Evolutionary conservation across 805 yeast species (phyloP).

Genomic region (Cyberlindnera saturnus): DNA sequence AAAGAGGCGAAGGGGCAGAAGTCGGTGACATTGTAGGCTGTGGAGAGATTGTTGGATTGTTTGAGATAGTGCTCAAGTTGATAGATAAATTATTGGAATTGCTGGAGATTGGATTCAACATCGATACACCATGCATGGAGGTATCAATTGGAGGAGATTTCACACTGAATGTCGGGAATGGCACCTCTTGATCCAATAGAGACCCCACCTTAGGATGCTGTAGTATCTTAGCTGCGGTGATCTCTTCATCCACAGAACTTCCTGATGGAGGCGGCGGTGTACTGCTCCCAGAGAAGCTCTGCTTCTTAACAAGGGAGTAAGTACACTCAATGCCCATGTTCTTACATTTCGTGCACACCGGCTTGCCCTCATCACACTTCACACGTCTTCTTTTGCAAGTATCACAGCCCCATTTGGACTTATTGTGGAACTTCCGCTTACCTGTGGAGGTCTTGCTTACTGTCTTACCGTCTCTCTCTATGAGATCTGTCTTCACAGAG

Average conservation of each 20-base stretch:
- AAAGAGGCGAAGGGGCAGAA: constrained; percentile 19
- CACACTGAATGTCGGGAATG: constrained; percentile 9
- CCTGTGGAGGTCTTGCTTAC: constrained; percentile 46
- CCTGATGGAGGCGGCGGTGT: neutral
- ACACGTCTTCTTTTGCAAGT: constrained; percentile 88
- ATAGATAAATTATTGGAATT: constrained; percentile 12
- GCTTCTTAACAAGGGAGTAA: constrained; percentile 29
- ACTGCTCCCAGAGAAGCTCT: neutral
- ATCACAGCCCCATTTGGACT: constrained; percentile 83
- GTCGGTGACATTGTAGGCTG: constrained; percentile 25
- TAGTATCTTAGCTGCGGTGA: neutral
- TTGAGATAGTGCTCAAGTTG: constrained; percentile 21
- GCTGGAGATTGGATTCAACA: neutral
- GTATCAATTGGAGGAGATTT: constrained; percentile 11
- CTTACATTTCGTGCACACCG: constrained; percentile 71
- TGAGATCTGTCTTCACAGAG: constrained; percentile 12
- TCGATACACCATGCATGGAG: neutral
- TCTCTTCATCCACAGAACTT: neutral
- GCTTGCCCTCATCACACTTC: constrained; percentile 86
- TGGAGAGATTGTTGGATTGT: constrained; percentile 26
- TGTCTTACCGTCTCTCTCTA: constrained; percentile 33
- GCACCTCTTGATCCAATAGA: neutral
- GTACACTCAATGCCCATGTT: constrained; percentile 77
- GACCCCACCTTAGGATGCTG: neutral
- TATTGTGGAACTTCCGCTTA: constrained; percentile 83